A percentile compares a stretch with the other conserved stretches of the same genome.
phyloP scores from a whole-genome alignment of 768 basidiomycete species.

The Russula dissimulans region DNA sequence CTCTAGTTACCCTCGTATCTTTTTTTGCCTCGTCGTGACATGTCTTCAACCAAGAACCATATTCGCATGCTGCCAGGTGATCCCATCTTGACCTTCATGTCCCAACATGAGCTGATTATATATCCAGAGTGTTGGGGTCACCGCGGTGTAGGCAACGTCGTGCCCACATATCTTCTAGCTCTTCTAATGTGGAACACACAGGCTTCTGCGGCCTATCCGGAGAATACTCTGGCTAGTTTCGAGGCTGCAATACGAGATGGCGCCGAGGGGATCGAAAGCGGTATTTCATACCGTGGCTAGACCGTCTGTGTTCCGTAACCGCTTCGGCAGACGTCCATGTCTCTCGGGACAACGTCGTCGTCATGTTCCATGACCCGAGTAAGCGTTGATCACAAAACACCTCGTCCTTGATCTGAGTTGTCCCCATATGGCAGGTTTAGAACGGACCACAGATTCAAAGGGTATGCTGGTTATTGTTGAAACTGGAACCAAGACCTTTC shows the following conservation, averaged over 20 bases:
- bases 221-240: slow-evolving; percentile 94
- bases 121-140: slow-evolving; percentile 71
- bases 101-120: background rate
- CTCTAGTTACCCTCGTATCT: background rate
- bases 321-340: slow-evolving; percentile 83
- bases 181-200: slow-evolving; percentile 25
- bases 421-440: slow-evolving; percentile 37
- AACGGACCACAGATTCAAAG: slow-evolving; percentile 73
- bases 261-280: slow-evolving; percentile 94
- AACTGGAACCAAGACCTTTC: background rate
- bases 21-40: background rate
- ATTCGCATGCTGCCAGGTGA: slow-evolving; percentile 22
- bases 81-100: background rate
- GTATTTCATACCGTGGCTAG: slow-evolving; percentile 44
- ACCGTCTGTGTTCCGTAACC: slow-evolving; percentile 35
- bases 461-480: slow-evolving; percentile 32
- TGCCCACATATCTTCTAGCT: slow-evolving; percentile 3
- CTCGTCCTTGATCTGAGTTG: background rate
- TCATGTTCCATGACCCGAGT: slow-evolving; percentile 97
- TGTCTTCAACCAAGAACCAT: background rate
- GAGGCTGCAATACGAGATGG: slow-evolving; percentile 92
- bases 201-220: slow-evolving; percentile 82
- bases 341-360: slow-evolving; percentile 73
- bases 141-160: slow-evolving; percentile 42
- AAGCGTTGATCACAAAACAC: slow-evolving; percentile 15